Conservation (phyloP, 805 yeast genomes). For the Lipomyces spencermartinsiae region DNA sequence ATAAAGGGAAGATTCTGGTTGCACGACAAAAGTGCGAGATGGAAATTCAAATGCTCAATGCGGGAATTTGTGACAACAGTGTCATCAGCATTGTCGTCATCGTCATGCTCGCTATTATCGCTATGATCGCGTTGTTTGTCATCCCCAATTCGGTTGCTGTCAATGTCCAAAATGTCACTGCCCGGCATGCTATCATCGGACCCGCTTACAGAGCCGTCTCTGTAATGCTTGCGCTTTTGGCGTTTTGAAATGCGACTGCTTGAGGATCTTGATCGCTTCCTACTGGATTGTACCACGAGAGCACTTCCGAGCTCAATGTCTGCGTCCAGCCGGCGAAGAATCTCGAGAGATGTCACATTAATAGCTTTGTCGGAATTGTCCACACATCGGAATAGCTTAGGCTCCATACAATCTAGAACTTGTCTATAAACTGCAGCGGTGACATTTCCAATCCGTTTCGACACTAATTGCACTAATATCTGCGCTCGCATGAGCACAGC, state of each 20-base stretch:
- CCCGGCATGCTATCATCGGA: neutral
- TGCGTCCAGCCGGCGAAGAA: slow-evolving; percentile 39
- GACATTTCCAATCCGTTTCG: slow-evolving; percentile 71
- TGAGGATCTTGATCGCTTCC: slow-evolving; percentile 18
- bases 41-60: slow-evolving; percentile 46
- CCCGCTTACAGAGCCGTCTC: slow-evolving; percentile 33
- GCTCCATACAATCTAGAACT: slow-evolving; percentile 66
- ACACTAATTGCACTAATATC: slow-evolving; percentile 67
- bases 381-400: slow-evolving; percentile 47
- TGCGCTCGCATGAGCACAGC: slow-evolving; percentile 68
- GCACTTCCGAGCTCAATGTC: slow-evolving; percentile 36
- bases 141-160: slow-evolving; percentile 37
- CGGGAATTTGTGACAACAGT: slow-evolving; percentile 17
- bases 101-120: slow-evolving; percentile 43
- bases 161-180: neutral
- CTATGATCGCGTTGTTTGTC: slow-evolving; percentile 41
- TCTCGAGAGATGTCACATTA: slow-evolving; percentile 47
- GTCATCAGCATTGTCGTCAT: slow-evolving; percentile 30
- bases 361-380: slow-evolving; percentile 42
- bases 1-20: slow-evolving; percentile 64
- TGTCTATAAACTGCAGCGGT: slow-evolving; percentile 68
- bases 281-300: slow-evolving; percentile 23
- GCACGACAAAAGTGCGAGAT: slow-evolving; percentile 68
- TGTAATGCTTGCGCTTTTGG: slow-evolving; percentile 40
- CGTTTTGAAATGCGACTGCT: slow-evolving; percentile 38